These are phyloP conservation scores for Dioscorea zingiberensis DNA, from an alignment of 106 monocot genomes.

Conservation along the genomic window DNA sequence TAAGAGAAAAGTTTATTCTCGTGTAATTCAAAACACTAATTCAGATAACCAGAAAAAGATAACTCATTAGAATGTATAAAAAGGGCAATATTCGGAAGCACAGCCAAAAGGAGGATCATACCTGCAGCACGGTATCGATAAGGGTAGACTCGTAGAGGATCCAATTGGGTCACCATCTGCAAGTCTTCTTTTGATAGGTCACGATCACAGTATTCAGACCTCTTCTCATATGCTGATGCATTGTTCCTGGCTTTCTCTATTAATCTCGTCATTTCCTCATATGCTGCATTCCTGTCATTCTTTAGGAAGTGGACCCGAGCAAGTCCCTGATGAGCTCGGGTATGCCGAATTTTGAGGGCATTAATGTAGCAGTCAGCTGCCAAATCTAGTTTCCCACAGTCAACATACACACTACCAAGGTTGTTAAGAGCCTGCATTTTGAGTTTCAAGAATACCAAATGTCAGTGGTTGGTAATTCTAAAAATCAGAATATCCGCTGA, in stretches of 20 bases:
- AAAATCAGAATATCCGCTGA: no score
- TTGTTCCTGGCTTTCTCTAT: constrained; percentile 87
- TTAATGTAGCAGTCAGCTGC: constrained; percentile 91
- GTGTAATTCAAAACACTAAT: not conserved
- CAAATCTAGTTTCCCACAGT: constrained; percentile 80
- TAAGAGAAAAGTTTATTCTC: not conserved
- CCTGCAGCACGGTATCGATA: constrained; percentile 99
- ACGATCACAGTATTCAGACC: constrained; percentile 92
- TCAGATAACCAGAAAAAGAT: not conserved
- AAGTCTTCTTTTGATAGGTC: constrained; percentile 77
- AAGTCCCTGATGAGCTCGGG: constrained; percentile 95
- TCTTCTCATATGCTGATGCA: constrained; percentile 97
- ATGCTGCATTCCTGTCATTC: constrained; percentile 70
- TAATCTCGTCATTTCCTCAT: constrained; percentile 89
- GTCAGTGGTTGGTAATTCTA: no score
- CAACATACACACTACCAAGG: constrained; percentile 95
- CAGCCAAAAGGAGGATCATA: constrained; percentile 8
- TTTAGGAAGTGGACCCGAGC: constrained; percentile 92
- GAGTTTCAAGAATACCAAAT: no score
- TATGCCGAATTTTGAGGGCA: constrained; percentile 91
- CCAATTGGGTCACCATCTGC: constrained; percentile 84
- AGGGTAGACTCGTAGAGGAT: constrained; percentile 90
- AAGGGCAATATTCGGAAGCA: not conserved
- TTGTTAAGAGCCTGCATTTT: constrained; percentile 86
- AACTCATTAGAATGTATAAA: not conserved